Percentiles rank a stretch among this genome's conserved stretches.
Conservation (phyloP, 1,284 basidiomycete species). For the Cutaneotrichosporon mucoides region DNA sequence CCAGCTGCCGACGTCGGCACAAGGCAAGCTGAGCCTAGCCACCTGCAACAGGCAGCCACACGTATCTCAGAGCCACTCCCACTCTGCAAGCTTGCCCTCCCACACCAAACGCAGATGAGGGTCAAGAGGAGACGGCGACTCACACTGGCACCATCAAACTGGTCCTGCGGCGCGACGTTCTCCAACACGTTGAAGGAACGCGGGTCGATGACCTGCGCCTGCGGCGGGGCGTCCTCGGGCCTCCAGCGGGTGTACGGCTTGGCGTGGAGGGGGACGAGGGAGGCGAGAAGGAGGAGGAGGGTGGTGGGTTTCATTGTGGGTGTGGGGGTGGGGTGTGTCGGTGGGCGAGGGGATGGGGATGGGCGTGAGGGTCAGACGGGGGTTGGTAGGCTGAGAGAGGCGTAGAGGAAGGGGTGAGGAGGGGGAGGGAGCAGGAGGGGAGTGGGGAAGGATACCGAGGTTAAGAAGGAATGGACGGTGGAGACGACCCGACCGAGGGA, state of each 20-base stretch:
- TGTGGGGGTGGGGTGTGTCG: no score
- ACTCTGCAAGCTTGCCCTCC: no score
- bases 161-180: slow-evolving; percentile 23
- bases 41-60: no score
- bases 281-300: background rate
- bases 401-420: background rate
- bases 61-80: no score
- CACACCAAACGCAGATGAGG: no score
- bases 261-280: background rate
- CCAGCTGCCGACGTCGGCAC: no score
- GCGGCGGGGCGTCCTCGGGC: slow-evolving; percentile 18
- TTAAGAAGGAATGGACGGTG: background rate
- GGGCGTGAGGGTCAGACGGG: no score
- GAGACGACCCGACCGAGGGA: no score
- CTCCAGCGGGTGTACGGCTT: slow-evolving; percentile 1
- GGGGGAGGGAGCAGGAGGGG: background rate
- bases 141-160: slow-evolving; percentile 29
- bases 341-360: no score
- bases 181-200: slow-evolving; percentile 30
- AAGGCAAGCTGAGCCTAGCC: no score
- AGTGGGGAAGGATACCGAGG: background rate
- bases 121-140: slow-evolving; percentile 3
- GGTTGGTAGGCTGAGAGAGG: background rate
- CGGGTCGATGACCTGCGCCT: slow-evolving; percentile 37
- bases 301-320: background rate